These are phyloP conservation scores for Clonostachys sp. DNA, from an alignment of 2,329 filamentous ascomycete genomes.

Conservation along the genomic window DNA sequence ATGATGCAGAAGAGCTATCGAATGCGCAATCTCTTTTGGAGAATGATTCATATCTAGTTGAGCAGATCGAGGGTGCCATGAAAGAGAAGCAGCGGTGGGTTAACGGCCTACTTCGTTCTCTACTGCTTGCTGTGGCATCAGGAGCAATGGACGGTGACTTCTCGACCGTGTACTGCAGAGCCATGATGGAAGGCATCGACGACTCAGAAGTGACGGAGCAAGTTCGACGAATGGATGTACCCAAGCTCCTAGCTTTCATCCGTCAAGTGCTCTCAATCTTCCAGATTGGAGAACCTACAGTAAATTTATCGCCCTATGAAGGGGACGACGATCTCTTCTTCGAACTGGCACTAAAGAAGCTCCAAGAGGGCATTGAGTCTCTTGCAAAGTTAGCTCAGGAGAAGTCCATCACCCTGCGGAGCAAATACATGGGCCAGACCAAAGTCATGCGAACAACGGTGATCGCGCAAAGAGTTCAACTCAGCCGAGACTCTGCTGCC, in stretches of 20 bases:
- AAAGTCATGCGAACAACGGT: constrained; percentile 72
- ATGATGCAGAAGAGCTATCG: constrained; percentile 38
- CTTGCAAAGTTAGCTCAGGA: constrained; percentile 38
- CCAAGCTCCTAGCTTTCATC: constrained; percentile 17
- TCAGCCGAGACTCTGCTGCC: constrained; percentile 69
- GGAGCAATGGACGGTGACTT: constrained; percentile 33
- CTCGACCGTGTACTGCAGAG: constrained; percentile 55
- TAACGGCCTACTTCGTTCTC: constrained; percentile 35
- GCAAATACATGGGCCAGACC: constrained; percentile 68
- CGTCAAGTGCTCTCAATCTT: constrained; percentile 16
- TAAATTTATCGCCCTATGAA: constrained; percentile 17
- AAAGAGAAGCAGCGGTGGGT: constrained; percentile 26
- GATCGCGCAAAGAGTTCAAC: constrained; percentile 74
- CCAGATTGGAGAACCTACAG: constrained; percentile 26
- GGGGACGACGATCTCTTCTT: neutral
- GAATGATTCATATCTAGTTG: constrained; percentile 52
- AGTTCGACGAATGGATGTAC: constrained; percentile 50
- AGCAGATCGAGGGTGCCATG: constrained; percentile 26
- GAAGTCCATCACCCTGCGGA: constrained; percentile 54
- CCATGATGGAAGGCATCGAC: constrained; percentile 10
- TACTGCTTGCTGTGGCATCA: constrained; percentile 38
- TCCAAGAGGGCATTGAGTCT: constrained; percentile 4
- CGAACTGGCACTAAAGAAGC: neutral
- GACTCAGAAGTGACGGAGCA: constrained; percentile 49
- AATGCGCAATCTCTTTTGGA: constrained; percentile 45